Percentiles rank a stretch among this genome's conserved stretches.
phyloP scores from a whole-genome alignment of 2,329 filamentous ascomycete species.

The Piedraia hortae region DNA sequence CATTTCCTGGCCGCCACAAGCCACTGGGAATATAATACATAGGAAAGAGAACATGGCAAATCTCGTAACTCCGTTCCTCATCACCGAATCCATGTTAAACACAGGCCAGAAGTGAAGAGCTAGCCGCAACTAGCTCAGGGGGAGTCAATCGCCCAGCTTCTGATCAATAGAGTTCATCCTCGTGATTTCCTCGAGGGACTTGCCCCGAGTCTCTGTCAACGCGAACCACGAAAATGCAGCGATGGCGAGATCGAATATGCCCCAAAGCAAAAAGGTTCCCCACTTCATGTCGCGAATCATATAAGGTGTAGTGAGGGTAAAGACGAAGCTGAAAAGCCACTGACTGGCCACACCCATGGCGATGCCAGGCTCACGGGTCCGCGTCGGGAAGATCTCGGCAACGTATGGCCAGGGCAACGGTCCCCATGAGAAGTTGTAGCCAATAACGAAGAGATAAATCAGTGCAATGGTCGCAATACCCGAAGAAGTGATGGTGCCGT shows the following conservation, averaged over 20 bases:
- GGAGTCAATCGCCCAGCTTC: background rate
- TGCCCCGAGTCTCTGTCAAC: constrained; percentile 13
- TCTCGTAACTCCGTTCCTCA: too few species aligned
- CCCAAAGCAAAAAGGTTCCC: constrained; percentile 22
- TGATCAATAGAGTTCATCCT: background rate
- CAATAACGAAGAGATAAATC: constrained; percentile 28
- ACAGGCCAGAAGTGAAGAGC: too few species aligned
- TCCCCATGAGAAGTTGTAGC: constrained; percentile 25
- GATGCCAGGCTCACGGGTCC: constrained; percentile 22
- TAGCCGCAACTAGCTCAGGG: too few species aligned
- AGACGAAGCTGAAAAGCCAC: constrained; percentile 24
- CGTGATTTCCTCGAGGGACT: constrained; percentile 11
- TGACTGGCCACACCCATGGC: constrained; percentile 22
- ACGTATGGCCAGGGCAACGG: constrained; percentile 25
- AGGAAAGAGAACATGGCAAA: too few species aligned
- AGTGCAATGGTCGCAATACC: constrained; percentile 25
- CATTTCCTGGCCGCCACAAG: too few species aligned
- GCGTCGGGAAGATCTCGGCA: constrained; percentile 21
- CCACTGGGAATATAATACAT: too few species aligned
- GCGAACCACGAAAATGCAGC: constrained; percentile 14
- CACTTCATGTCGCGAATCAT: constrained; percentile 21
- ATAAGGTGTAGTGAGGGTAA: constrained; percentile 21
- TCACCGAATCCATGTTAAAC: too few species aligned
- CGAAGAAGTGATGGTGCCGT: constrained; percentile 8
- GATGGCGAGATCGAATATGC: constrained; percentile 18